Conservation (phyloP, 768 basidiomycete genomes). For the Suillus fuscotomentosus region DNA sequence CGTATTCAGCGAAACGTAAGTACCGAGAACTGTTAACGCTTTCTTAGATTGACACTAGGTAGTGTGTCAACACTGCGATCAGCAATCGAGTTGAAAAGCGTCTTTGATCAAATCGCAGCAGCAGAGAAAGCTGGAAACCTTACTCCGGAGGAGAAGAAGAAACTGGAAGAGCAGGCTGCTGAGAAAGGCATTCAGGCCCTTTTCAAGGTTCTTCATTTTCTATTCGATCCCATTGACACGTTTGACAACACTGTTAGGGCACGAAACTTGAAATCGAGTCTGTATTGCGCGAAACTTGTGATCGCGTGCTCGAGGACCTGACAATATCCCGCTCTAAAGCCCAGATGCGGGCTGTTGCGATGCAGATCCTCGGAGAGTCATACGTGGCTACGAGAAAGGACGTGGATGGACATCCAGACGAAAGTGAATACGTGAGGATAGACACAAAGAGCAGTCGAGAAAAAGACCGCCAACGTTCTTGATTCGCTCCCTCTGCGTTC, state of each 20-base stretch:
- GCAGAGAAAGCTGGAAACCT: conserved; percentile 85
- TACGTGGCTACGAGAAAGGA: conserved; percentile 73
- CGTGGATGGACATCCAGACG: conserved; percentile 42
- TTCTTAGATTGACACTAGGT: conserved; percentile 34
- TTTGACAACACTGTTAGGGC: conserved; percentile 48
- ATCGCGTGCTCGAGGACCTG: conserved; percentile 67
- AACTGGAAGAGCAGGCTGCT: conserved; percentile 88
- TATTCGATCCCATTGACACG: not conserved
- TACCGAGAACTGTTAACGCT: not conserved
- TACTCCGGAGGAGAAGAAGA: conserved; percentile 72
- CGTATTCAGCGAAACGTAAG: conserved; percentile 90
- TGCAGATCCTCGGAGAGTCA: conserved; percentile 84
- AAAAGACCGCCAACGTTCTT: conserved; percentile 33
- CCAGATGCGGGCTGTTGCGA: conserved; percentile 71
- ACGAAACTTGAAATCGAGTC: conserved; percentile 92
- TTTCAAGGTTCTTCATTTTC: conserved; percentile 65
- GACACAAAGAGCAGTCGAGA: conserved; percentile 70
- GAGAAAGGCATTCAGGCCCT: conserved; percentile 90
- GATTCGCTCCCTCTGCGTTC: not conserved
- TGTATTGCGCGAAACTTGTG: conserved; percentile 85
- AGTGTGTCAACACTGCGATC: conserved; percentile 77
- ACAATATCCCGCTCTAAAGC: conserved; percentile 54
- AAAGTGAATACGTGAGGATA: conserved; percentile 79
- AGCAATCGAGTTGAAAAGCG: conserved; percentile 84
- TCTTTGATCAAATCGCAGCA: conserved; percentile 90